Percentiles rank a stretch among this genome's conserved stretches.
Evolutionary conservation across 2,329 filamentous ascomycete species (phyloP).

Genomic region (Beauveria varroae): DNA sequence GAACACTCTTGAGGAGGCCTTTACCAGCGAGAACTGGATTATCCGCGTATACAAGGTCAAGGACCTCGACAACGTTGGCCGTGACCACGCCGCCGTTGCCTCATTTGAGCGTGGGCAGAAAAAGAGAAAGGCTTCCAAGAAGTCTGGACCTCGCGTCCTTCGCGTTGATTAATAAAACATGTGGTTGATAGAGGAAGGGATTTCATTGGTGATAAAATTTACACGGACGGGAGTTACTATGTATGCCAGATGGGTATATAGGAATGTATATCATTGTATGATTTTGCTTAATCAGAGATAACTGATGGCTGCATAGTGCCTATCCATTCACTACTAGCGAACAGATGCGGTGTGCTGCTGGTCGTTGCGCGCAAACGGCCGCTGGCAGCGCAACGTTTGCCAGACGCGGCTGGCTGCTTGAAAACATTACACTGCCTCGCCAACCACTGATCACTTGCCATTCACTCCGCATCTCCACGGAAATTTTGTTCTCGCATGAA

Average conservation of each 20-base stretch:
- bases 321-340: neutral
- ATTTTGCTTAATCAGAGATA: constrained; percentile 17
- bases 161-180: constrained; percentile 55
- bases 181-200: constrained; percentile 1
- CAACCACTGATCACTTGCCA: neutral
- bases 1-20: constrained; percentile 89
- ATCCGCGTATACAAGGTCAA: constrained; percentile 99
- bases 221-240: constrained; percentile 21
- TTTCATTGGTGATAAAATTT: constrained; percentile 7
- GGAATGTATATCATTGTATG: constrained; percentile 21
- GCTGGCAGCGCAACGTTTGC: neutral
- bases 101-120: constrained; percentile 74
- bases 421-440: neutral
- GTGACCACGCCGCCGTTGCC: constrained; percentile 66
- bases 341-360: neutral
- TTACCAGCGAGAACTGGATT: constrained; percentile 99
- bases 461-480: neutral
- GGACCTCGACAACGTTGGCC: constrained; percentile 90
- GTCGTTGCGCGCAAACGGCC: neutral
- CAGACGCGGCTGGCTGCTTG: neutral
- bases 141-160: constrained; percentile 62
- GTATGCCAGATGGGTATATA: constrained; percentile 25
- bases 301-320: neutral
- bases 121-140: constrained; percentile 70
- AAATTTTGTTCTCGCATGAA: neutral